Base-by-base conservation (phyloP, 202 grass and related monocot species). In the Musa balbisiana region DNA sequence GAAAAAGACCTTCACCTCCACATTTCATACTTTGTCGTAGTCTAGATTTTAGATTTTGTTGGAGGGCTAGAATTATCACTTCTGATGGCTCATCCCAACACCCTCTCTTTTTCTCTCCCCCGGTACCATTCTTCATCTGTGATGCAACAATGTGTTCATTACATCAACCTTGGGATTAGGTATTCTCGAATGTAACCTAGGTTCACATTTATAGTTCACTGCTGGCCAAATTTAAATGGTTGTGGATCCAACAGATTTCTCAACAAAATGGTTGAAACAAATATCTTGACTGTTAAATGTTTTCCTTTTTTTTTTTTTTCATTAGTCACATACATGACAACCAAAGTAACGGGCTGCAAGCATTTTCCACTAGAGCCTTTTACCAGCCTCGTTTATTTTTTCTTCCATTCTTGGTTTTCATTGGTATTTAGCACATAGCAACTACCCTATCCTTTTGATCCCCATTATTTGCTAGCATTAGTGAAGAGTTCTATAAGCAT, bases 31-130 rank as follows among this genome's bases (percentile, higher is more conserved):
- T 65, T 65, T 65, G 26, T 60, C 23, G 3, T 9, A 65, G 63
- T 51, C 43, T 70, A 21, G 16, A 51, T 70, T 70, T 51, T 70
- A 70, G 3, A 51, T 70, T 51, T 70, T 50, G 3, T 17, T 50
- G 33, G 9, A 51, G 67, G 67, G 43, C 51, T 19, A 17, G 43
- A 13, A 67, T 17, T 16, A 33, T 29, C 12, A 13, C 27, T 43
- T 67, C 9, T 8, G 43, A 51, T 6, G 11, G 51, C 17, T 70
- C 67, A 26, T 19, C 53, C 13, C 29, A 56, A 62, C 3, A 9
- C 3, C 22, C 26, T 74, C 50, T 19, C 72, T 81, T 68, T 65
- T 64, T 81, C 69, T 70, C 73, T 69, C 43, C n/a, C 19, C 14
- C 33, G 1, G 8, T 19, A 15, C 15, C 13, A 0, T 8, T 9